A percentile compares a stretch with the other conserved stretches of the same genome.
These are phyloP conservation scores for Septoria linicola DNA, from an alignment of 2,329 filamentous ascomycete species.

Conservation along the genomic window DNA sequence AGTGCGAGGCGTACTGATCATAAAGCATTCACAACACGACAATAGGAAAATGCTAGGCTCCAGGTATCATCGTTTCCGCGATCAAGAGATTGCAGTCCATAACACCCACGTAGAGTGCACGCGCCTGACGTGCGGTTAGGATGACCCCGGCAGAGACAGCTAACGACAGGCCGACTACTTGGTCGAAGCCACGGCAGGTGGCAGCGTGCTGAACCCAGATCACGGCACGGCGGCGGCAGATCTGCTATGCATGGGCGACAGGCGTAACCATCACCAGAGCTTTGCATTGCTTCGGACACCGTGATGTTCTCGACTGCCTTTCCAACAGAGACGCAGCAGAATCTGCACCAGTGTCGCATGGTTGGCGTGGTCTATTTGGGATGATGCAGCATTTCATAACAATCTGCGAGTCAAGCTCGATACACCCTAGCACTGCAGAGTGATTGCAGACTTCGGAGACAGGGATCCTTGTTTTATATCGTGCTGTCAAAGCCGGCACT, in stretches of 20 bases:
- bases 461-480: conserved; percentile 19
- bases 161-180: conserved; percentile 25
- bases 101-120: conserved; percentile 25
- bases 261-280: neutral
- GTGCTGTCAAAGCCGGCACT: conserved; percentile 1
- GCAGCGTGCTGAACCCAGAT: conserved; percentile 18
- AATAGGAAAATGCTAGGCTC: conserved; percentile 19
- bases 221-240: conserved; percentile 21
- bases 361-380: neutral
- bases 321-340: conserved; percentile 1
- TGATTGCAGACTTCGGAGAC: conserved; percentile 16
- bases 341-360: conserved; percentile 12
- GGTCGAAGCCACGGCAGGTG: conserved; percentile 20
- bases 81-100: conserved; percentile 29
- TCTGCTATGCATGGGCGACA: conserved; percentile 16
- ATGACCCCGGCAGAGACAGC: conserved; percentile 24
- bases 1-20: conserved; percentile 21
- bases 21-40: conserved; percentile 23
- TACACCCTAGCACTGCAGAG: conserved; percentile 13
- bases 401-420: conserved; percentile 19
- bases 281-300: conserved; percentile 7
- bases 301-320: conserved; percentile 6
- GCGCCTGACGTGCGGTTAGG: conserved; percentile 21
- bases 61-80: conserved; percentile 17
- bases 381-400: conserved; percentile 6